Evolutionary conservation across 140 eudicot species (phyloP).

Genomic region (Ambrosia hybrid): DNA sequence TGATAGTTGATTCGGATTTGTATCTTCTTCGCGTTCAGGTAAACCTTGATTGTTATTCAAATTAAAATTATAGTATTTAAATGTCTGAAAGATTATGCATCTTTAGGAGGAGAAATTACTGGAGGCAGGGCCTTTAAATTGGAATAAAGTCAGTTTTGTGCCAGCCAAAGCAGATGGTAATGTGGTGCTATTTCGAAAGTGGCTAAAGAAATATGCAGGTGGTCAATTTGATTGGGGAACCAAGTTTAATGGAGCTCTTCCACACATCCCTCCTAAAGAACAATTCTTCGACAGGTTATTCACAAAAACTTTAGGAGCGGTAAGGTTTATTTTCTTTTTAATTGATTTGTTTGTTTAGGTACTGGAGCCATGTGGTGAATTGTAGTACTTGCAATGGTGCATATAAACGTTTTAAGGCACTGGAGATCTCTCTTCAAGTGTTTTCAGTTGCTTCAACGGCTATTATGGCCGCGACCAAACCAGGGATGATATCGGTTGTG

Average conservation of each 20-base stretch:
- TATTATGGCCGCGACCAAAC: slow-evolving; percentile 59
- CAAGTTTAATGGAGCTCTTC: slow-evolving; percentile 39
- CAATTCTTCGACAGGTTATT: slow-evolving; percentile 56
- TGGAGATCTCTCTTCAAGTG: slow-evolving; percentile 49
- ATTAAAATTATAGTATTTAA: background rate
- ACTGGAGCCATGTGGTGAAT: slow-evolving; percentile 64
- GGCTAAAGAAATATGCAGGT: slow-evolving; percentile 56
- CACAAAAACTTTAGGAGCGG: background rate
- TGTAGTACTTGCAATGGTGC: slow-evolving; percentile 68
- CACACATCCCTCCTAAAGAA: slow-evolving; percentile 61
- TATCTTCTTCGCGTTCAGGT: slow-evolving; percentile 72
- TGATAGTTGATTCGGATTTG: slow-evolving; percentile 62
- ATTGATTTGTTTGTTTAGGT: slow-evolving; percentile 39
- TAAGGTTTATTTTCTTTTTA: background rate
- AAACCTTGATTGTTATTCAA: background rate
- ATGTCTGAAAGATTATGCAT: background rate
- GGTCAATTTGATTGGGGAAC: slow-evolving; percentile 55
- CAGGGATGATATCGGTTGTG: slow-evolving; percentile 34
- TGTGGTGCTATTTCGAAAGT: slow-evolving; percentile 40
- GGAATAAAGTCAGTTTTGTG: background rate
- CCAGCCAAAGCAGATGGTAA: background rate
- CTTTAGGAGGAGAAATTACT: background rate
- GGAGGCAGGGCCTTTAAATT: background rate
- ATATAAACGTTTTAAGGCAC: slow-evolving; percentile 46
- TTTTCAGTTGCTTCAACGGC: slow-evolving; percentile 21